These are phyloP conservation scores for Phytophthora quininea DNA, from an alignment of 352 stramenopile species.

Conservation along the genomic window DNA sequence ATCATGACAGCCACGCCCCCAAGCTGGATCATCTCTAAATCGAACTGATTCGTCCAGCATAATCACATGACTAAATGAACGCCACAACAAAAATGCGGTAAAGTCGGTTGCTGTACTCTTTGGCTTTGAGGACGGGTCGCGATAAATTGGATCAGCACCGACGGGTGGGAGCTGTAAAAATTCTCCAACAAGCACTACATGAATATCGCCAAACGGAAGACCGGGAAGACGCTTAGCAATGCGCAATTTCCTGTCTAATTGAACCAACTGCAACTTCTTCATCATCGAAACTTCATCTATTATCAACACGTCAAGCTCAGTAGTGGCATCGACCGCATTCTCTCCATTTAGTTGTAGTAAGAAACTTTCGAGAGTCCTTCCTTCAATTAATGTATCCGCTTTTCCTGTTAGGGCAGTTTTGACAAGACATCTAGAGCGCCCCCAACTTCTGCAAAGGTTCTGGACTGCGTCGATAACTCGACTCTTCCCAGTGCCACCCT, in stretches of 20 bases:
- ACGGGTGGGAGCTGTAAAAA: slow-evolving; percentile 14
- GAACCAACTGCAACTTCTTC: neutral
- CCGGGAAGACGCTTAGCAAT: neutral
- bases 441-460: slow-evolving; percentile 2
- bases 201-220: slow-evolving; percentile 9
- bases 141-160: slow-evolving; percentile 2
- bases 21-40: too few species aligned
- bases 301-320: too few species aligned
- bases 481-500: neutral
- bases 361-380: neutral
- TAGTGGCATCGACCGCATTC: too few species aligned
- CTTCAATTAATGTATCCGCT: neutral
- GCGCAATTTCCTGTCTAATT: slow-evolving; percentile 9
- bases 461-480: slow-evolving; percentile 7
- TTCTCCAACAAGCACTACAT: slow-evolving; percentile 12
- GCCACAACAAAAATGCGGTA: too few species aligned
- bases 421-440: neutral
- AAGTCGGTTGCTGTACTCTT: too few species aligned
- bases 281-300: too few species aligned
- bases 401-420: neutral
- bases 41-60: too few species aligned
- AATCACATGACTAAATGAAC: too few species aligned
- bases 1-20: neutral
- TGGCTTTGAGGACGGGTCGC: neutral
- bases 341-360: too few species aligned